A percentile compares a stretch with the other conserved stretches of the same genome.
Evolutionary conservation across 352 stramenopile genomes (phyloP).

Genomic region (Paralagenidium karlingii): DNA sequence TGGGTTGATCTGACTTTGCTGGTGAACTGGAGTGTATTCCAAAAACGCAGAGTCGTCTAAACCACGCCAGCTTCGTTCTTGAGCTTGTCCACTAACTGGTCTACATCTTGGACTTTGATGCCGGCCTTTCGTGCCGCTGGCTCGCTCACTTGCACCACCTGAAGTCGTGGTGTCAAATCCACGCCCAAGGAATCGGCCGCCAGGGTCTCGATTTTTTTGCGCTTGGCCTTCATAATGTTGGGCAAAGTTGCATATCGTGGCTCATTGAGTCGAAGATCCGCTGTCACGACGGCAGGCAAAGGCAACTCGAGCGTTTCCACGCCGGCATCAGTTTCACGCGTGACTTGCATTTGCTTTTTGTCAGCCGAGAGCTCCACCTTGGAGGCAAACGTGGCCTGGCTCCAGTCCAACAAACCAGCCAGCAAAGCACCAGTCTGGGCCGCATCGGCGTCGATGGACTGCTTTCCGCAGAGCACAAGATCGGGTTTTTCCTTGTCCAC

Average conservation of each 20-base stretch:
- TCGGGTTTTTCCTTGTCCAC: conserved; percentile 88
- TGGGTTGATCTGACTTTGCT: not conserved
- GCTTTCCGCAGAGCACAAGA: conserved; percentile 97
- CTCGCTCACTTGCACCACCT: conserved; percentile 84
- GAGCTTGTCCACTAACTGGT: conserved; percentile 94
- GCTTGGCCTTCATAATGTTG: conserved; percentile 99
- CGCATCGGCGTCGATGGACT: conserved; percentile 85
- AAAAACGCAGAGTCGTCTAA: too few relatives aligned
- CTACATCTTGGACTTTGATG: conserved; percentile 91
- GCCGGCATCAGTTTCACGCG: conserved; percentile 92
- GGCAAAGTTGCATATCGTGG: conserved; percentile 98
- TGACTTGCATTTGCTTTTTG: conserved; percentile 43
- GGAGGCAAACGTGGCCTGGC: conserved; percentile 96
- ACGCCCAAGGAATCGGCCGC: conserved; percentile 59
- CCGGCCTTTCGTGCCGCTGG: conserved; percentile 88
- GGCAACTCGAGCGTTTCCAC: conserved; percentile 80
- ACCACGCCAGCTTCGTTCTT: conserved; percentile 91
- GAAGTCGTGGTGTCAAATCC: conserved; percentile 57
- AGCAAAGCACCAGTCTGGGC: conserved; percentile 90
- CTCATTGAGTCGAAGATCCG: conserved; percentile 97
- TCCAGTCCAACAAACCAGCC: conserved; percentile 93
- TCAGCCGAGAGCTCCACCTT: conserved; percentile 71
- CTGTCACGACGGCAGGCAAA: conserved; percentile 94
- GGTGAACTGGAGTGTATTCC: too few relatives aligned
- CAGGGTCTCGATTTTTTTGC: conserved; percentile 83